These are phyloP conservation scores for Auricularia sp. DNA, from an alignment of 768 basidiomycete genomes.

Conservation along the genomic window DNA sequence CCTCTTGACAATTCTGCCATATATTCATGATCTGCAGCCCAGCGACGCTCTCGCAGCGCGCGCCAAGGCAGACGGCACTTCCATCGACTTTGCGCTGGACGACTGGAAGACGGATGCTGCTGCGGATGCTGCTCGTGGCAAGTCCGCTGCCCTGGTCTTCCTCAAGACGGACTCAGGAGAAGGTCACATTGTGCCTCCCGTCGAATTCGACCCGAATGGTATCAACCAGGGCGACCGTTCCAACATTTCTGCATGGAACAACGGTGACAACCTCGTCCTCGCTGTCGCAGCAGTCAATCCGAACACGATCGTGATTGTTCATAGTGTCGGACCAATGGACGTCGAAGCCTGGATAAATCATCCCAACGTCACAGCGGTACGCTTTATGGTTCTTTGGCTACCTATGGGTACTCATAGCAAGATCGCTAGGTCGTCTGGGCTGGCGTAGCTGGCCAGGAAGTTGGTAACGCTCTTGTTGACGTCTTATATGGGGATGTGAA, in stretches of 20 bases:
- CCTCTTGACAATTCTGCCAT: slow-evolving; percentile 8
- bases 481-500: slow-evolving; percentile 30
- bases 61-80: slow-evolving; percentile 54
- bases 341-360: slow-evolving; percentile 13
- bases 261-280: slow-evolving; percentile 25
- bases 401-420: slow-evolving; percentile 30
- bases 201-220: slow-evolving; percentile 15
- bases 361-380: slow-evolving; percentile 11
- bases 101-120: slow-evolving; percentile 53
- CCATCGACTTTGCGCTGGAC: slow-evolving; percentile 58
- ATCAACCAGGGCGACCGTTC: slow-evolving; percentile 14
- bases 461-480: slow-evolving; percentile 30
- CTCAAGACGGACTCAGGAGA: slow-evolving; percentile 19
- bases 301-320: slow-evolving; percentile 17
- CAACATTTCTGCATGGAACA: slow-evolving; percentile 25
- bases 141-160: slow-evolving; percentile 26
- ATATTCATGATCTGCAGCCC: slow-evolving; percentile 35
- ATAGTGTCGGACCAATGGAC: slow-evolving; percentile 9
- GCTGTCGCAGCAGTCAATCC: slow-evolving; percentile 20
- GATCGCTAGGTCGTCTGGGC: slow-evolving; percentile 45
- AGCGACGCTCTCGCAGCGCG: slow-evolving; percentile 70
- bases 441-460: slow-evolving; percentile 26
- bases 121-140: slow-evolving; percentile 34
- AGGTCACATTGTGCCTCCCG: slow-evolving; percentile 20
- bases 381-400: slow-evolving; percentile 28